These are phyloP conservation scores for Iris macrosiphon DNA, from an alignment of 106 monocot species.

Conservation along the genomic window DNA sequence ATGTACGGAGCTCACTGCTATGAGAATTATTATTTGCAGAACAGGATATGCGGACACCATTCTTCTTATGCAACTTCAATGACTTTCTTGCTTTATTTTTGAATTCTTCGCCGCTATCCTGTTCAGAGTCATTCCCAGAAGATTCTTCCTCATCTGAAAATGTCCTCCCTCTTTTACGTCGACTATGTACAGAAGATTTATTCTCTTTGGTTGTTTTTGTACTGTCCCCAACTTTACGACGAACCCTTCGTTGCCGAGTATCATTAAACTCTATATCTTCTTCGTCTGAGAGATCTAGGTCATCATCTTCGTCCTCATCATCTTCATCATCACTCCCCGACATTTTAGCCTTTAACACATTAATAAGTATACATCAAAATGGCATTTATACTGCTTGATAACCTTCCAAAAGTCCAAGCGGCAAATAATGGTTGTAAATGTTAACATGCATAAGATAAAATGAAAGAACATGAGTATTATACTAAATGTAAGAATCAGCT, in stretches of 20 bases:
- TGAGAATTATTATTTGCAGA: constrained; percentile 23
- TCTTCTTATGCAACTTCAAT: constrained; percentile 35
- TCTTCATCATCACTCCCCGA: constrained; percentile 66
- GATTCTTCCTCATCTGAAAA: constrained; percentile 65
- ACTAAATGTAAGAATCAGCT: too few species aligned
- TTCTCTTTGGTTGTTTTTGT: constrained; percentile 42
- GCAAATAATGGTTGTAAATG: neutral
- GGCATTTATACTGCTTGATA: neutral
- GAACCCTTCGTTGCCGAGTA: constrained; percentile 12
- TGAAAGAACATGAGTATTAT: too few species aligned
- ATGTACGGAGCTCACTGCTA: constrained; percentile 62
- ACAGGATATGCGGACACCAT: constrained; percentile 9
- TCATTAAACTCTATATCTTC: constrained; percentile 56
- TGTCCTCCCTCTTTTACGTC: constrained; percentile 45
- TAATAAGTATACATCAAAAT: neutral
- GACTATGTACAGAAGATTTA: constrained; percentile 29
- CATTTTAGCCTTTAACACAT: constrained; percentile 49
- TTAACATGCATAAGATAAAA: neutral
- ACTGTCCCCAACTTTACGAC: constrained; percentile 28
- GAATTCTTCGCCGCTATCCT: constrained; percentile 55
- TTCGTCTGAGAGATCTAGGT: constrained; percentile 56
- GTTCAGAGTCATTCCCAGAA: constrained; percentile 53
- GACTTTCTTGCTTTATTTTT: constrained; percentile 35
- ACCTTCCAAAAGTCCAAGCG: neutral
- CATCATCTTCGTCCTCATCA: constrained; percentile 46